Conservation (phyloP, 768 basidiomycete species). For the Chiua virens region DNA sequence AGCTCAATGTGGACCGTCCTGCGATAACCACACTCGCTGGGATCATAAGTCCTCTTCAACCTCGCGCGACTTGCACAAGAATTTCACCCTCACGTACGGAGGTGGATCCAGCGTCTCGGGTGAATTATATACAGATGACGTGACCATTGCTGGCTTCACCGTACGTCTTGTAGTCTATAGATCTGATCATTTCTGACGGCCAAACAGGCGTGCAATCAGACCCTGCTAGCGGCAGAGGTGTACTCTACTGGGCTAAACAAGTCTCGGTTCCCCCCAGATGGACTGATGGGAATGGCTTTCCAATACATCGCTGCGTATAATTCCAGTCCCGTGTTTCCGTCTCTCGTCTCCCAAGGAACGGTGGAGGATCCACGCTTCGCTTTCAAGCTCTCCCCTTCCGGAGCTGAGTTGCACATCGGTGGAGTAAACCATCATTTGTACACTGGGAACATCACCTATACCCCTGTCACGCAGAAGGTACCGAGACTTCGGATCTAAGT, state of each 20-base stretch:
- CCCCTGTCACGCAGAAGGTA: too few relatives aligned
- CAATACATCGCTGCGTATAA: too few relatives aligned
- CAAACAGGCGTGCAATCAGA: slow-evolving; percentile 9
- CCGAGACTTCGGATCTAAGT: too few relatives aligned
- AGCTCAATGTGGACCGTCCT: too few relatives aligned
- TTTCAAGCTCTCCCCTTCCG: too few relatives aligned
- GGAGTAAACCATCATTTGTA: too few relatives aligned
- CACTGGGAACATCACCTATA: too few relatives aligned
- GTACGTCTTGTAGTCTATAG: background rate
- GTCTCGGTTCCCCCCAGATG: slow-evolving; percentile 10
- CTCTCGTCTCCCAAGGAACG: too few relatives aligned
- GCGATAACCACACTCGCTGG: too few relatives aligned
- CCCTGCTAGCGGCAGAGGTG: slow-evolving; percentile 4
- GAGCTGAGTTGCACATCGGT: too few relatives aligned
- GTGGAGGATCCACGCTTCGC: too few relatives aligned
- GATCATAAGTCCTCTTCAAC: slow-evolving; percentile 20
- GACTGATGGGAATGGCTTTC: slow-evolving; percentile 34
- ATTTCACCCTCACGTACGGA: background rate
- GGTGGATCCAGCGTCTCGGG: background rate
- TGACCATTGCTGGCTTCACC: slow-evolving; percentile 6
- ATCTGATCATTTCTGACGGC: background rate
- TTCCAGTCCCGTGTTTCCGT: too few relatives aligned
- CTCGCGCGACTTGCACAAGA: background rate
- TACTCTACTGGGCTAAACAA: slow-evolving; percentile 1
- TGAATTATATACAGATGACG: slow-evolving; percentile 2